Evolutionary conservation across 176 grass and related monocot species (phyloP), one percentile per base, ranked within the genome.

Genomic region (Hyparrhenia diplandra): DNA sequence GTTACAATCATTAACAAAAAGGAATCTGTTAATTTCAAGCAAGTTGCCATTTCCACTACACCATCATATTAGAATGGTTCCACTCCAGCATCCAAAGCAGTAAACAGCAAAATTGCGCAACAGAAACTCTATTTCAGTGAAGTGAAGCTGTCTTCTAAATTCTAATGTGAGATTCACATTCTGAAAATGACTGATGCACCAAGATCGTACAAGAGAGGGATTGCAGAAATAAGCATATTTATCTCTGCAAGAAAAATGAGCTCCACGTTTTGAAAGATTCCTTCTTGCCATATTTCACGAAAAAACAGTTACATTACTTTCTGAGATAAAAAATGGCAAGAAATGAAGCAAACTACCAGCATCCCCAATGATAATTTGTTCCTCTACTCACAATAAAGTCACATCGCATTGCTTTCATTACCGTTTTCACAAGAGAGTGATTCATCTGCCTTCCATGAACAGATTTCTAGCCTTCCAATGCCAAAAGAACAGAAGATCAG

Each of bases 301-400:
- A 75, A 16, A 75, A 52, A 76, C 35, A 76, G 43, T 37, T 4
- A 2, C 71, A 45, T 58, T 35, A 63, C 77, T 89, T 80, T 69
- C 71, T 17, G 34, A 75, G 41, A 24, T 70, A 34, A 89, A 89
- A 85, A 55, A 76, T 77, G 64, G 6, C 54, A 64, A 72, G 4
- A 52, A 76, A 75, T 37, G 25, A 83, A 88, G 57, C 57, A 77
- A 83, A 81, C 64, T 81, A 70, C 40, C 77, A 76, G 76, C 63
- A 25, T 81, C 71, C 77, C 4, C 3, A 10, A 10, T 31, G 11
- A 39, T 34, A 63, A 69, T 52, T 55, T 37, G 23, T 49, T 24
- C 41, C 11, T 61, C 49, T 46, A 58, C 39, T 87, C 61, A 21
- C 23, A 45, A 81, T 69, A 75, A 41, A 36, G 18, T 60, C 39